Evolutionary conservation across 2,329 filamentous ascomycete genomes (phyloP).

Genomic region (Trichoderma polysporum): DNA sequence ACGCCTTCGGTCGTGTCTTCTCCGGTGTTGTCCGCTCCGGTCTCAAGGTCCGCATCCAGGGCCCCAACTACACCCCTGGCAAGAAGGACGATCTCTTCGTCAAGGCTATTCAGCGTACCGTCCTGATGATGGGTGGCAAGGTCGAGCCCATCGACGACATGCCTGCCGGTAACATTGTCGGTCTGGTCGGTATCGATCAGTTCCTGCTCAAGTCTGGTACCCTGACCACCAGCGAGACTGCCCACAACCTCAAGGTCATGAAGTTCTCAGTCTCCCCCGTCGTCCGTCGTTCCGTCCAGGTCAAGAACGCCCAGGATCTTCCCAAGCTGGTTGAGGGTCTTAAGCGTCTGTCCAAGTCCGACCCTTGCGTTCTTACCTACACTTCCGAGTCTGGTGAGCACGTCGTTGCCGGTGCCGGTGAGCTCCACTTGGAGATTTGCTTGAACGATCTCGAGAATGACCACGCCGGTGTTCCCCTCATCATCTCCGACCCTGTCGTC

Average conservation of each 20-base stretch:
- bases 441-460: constrained; percentile 99
- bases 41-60: constrained; percentile 99
- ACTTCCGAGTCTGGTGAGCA: constrained; percentile 96
- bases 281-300: constrained; percentile 96
- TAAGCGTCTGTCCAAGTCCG: constrained; percentile 99
- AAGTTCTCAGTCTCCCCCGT: constrained; percentile 99
- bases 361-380: constrained; percentile 92
- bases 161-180: constrained; percentile 98
- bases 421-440: constrained; percentile 99
- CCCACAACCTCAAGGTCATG: constrained; percentile 99
- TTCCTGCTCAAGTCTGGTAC: constrained; percentile 99
- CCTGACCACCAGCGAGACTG: constrained; percentile 92
- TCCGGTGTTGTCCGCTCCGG: constrained; percentile 95
- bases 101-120: constrained; percentile 99
- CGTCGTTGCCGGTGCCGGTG: constrained; percentile 98
- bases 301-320: constrained; percentile 99
- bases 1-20: constrained; percentile 99
- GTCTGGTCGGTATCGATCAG: constrained; percentile 99
- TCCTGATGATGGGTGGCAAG: constrained; percentile 99
- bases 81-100: constrained; percentile 99
- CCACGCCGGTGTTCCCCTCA: constrained; percentile 97
- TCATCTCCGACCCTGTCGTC: constrained; percentile 96
- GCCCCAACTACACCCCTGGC: constrained; percentile 95
- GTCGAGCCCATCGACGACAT: constrained; percentile 99
- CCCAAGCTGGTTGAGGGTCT: constrained; percentile 99